phyloP scores from a whole-genome alignment of 1,284 basidiomycete genomes.

The Austroboletus niveus region DNA sequence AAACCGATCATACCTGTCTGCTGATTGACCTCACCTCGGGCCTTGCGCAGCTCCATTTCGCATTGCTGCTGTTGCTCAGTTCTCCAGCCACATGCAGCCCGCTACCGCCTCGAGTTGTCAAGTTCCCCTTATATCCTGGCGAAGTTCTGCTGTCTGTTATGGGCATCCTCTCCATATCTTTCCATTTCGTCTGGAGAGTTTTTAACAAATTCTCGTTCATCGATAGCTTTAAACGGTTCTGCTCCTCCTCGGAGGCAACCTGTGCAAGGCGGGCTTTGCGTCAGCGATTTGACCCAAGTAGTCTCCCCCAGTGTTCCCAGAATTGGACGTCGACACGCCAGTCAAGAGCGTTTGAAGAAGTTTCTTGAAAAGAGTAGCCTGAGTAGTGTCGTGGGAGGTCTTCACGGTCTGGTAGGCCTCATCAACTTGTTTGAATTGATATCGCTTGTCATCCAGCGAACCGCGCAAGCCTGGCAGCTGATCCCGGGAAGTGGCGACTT shows the following conservation, averaged over 20 bases:
- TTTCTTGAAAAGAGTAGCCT: constrained; percentile 75
- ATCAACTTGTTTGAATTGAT: constrained; percentile 61
- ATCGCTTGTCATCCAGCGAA: constrained; percentile 55
- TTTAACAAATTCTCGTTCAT: constrained; percentile 84
- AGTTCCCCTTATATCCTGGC: constrained; percentile 61
- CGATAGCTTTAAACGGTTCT: constrained; percentile 74
- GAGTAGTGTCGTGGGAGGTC: constrained; percentile 64
- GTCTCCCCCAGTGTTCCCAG: constrained; percentile 69
- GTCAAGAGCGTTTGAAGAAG: constrained; percentile 95
- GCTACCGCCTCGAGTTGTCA: constrained; percentile 51
- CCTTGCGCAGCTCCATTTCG: constrained; percentile 56
- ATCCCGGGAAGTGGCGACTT: constrained; percentile 52
- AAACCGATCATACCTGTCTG: constrained; percentile 52
- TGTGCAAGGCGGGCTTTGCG: constrained; percentile 76
- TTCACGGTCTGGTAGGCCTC: constrained; percentile 69
- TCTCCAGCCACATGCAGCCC: constrained; percentile 77
- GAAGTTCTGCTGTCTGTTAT: constrained; percentile 73
- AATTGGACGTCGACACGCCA: constrained; percentile 75
- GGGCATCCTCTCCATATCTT: constrained; percentile 82
- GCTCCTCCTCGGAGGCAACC: constrained; percentile 83
- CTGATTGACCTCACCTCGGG: constrained; percentile 56
- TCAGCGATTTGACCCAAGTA: constrained; percentile 97
- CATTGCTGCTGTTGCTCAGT: constrained; percentile 70
- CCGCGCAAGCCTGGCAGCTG: constrained; percentile 62
- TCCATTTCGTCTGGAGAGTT: constrained; percentile 76